A percentile compares a stretch with the other conserved stretches of the same genome.
Evolutionary conservation across 495 filamentous ascomycete species (phyloP).

Genomic region (Penicillium pulvis): DNA sequence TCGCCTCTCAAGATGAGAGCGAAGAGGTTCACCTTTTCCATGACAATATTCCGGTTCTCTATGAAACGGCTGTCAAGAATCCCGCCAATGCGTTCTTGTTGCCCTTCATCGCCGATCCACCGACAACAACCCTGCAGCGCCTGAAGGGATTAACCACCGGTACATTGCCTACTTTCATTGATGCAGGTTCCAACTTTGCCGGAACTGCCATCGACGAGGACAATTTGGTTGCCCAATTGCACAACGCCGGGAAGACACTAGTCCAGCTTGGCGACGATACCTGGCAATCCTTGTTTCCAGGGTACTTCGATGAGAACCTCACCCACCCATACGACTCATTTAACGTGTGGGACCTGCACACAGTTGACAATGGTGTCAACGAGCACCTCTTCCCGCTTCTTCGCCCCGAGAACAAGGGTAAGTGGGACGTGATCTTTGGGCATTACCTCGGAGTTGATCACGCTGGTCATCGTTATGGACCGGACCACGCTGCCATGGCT

Average conservation of each 20-base stretch:
- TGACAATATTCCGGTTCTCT: conserved; percentile 81
- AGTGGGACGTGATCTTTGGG: conserved; percentile 92
- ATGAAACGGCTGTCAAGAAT: conserved; percentile 71
- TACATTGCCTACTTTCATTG: conserved; percentile 91
- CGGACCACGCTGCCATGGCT: conserved; percentile 88
- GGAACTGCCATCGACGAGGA: conserved; percentile 98
- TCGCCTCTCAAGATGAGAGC: conserved; percentile 50
- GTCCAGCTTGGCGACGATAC: conserved; percentile 97
- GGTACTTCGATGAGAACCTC: conserved; percentile 82
- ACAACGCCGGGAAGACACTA: conserved; percentile 75
- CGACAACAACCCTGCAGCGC: conserved; percentile 88
- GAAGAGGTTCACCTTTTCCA: conserved; percentile 72
- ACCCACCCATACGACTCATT: conserved; percentile 91
- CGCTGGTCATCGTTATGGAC: conserved; percentile 94
- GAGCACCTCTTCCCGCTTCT: conserved; percentile 89
- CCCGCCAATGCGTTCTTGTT: conserved; percentile 85
- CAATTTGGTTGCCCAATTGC: conserved; percentile 84
- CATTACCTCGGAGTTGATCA: conserved; percentile 97
- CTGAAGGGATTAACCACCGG: conserved; percentile 95
- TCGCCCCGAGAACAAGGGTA: conserved; percentile 55
- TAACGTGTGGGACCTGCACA: conserved; percentile 97
- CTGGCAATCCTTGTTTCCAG: conserved; percentile 90
- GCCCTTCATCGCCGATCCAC: conserved; percentile 96
- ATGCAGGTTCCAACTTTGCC: conserved; percentile 91
- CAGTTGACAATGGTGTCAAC: conserved; percentile 94